Conservation (phyloP, 2,329 filamentous ascomycete species). For the Colletotrichum navitas region DNA sequence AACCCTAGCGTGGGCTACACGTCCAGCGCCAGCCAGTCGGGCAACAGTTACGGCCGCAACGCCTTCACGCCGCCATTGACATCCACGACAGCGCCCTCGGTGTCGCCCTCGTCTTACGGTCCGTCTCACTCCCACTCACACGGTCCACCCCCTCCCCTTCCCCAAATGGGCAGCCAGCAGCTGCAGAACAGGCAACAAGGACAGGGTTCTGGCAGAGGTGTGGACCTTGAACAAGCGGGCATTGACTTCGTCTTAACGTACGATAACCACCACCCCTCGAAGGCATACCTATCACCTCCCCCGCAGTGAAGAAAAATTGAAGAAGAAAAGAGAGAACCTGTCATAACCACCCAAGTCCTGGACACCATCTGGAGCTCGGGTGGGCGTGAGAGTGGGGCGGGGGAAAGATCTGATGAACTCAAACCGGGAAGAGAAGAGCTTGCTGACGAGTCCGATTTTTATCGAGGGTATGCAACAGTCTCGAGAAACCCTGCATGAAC, state of each 20-base stretch:
- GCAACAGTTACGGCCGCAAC: conserved; percentile 67
- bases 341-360: conserved; percentile 30
- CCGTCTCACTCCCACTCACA: conserved; percentile 41
- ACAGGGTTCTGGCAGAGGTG: conserved; percentile 52
- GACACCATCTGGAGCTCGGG: conserved; percentile 33
- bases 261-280: conserved; percentile 69
- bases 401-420: conserved; percentile 11
- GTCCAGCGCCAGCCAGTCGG: conserved; percentile 70
- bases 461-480: conserved; percentile 66
- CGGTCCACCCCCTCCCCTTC: conserved; percentile 42
- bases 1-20: conserved; percentile 62
- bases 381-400: conserved; percentile 29
- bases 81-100: conserved; percentile 58
- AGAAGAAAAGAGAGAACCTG: conserved; percentile 34
- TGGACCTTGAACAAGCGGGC: conserved; percentile 85
- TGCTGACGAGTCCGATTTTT: conserved; percentile 60
- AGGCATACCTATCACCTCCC: conserved; percentile 75
- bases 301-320: conserved; percentile 60
- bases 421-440: conserved; percentile 46
- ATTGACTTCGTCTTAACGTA: conserved; percentile 95
- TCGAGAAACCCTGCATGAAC: conserved; percentile 94
- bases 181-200: conserved; percentile 46
- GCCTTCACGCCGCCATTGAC: conserved; percentile 63
- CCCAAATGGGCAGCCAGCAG: conserved; percentile 49
- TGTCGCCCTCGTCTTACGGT: conserved; percentile 51